Base-by-base conservation (phyloP, 2,329 filamentous ascomycete species). In the Aureobasidium sp. region DNA sequence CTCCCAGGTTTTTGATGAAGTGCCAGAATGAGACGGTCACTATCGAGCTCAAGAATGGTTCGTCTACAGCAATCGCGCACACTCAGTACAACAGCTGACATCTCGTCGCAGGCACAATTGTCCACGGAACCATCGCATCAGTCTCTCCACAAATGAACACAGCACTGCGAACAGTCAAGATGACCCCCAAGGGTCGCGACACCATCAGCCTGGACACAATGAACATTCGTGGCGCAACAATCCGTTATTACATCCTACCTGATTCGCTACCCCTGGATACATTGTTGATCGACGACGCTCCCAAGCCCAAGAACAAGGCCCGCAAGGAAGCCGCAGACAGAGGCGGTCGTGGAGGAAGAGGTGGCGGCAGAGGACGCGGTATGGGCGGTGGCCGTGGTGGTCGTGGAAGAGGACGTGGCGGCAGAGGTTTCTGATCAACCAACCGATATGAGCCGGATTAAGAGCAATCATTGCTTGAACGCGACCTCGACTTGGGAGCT, bases 101-200 rank as follows among this genome's bases (percentile, higher is more conserved):
- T 1, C 10, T n/a, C 13, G 20, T 15, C 41, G 63, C 71, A 95
- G 92, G 93, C 77, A 96, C 94, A 69, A 95, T 97, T 72, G 85
- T 97, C 69, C 90, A 96, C 76, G 94, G 94, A 78, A 97, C 94
- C 68, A 96, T 99, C 75, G 92, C 92, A 64, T 94, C 92, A 41
- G 92, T 99, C 71, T 94, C 92, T 7, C 94, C 95, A 12, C 90
- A 97, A 78, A 99, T 99, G 94, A 99, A 99, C 82, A 96, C 92
- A 63, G 88, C 92, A 55, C 85, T 99, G 64, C 91, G 92, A 72
- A 92, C 90, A 65, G 93, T 97, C 73, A 97, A 97, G 80, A 96
- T 97, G 91, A 97, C 93, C 2, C 82, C 87, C 67, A 90, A 88
- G 75, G 89, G 89, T 71, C 91, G 94, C 73, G 90, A 96, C 65